A percentile compares a stretch with the other conserved stretches of the same genome.
Conservation (phyloP, 2,329 filamentous ascomycete species). For the Fusarium paranaense region DNA sequence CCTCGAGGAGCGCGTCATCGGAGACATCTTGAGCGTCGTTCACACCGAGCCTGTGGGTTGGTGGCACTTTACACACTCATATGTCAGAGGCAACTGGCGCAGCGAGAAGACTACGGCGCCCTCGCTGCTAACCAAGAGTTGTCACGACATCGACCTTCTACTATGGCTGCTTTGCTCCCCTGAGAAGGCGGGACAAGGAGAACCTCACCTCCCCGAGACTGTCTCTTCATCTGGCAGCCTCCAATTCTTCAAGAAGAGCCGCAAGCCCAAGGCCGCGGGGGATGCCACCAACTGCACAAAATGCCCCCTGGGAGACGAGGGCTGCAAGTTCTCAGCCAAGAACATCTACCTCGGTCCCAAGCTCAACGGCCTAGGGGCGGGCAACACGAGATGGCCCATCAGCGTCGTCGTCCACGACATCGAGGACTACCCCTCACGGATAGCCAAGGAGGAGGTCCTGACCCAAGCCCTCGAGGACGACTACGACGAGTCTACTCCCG, state of each 20-base stretch:
- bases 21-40: constrained; percentile 85
- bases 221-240: constrained; percentile 82
- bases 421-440: constrained; percentile 73
- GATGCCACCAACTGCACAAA: constrained; percentile 86
- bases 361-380: constrained; percentile 68
- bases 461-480: constrained; percentile 62
- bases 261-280: constrained; percentile 82
- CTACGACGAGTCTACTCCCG: constrained; percentile 62
- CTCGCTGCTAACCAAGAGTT: constrained; percentile 92
- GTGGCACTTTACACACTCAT: constrained; percentile 95
- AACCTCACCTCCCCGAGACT: constrained; percentile 78
- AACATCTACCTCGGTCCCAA: constrained; percentile 81
- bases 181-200: constrained; percentile 53
- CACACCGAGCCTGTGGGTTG: constrained; percentile 96
- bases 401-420: constrained; percentile 93
- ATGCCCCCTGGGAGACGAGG: constrained; percentile 73
- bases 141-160: constrained; percentile 94
- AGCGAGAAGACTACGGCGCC: constrained; percentile 81
- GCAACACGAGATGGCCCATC: constrained; percentile 83
- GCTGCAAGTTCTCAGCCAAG: constrained; percentile 88
- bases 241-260: constrained; percentile 79
- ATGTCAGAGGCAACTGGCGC: constrained; percentile 94
- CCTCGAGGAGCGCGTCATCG: constrained; percentile 79
- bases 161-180: constrained; percentile 91
- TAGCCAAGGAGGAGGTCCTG: constrained; percentile 54